Percentiles rank a stretch among this genome's conserved stretches.
These are phyloP conservation scores for Serendipita sp. DNA, from an alignment of 768 basidiomycete species.

Conservation along the genomic window DNA sequence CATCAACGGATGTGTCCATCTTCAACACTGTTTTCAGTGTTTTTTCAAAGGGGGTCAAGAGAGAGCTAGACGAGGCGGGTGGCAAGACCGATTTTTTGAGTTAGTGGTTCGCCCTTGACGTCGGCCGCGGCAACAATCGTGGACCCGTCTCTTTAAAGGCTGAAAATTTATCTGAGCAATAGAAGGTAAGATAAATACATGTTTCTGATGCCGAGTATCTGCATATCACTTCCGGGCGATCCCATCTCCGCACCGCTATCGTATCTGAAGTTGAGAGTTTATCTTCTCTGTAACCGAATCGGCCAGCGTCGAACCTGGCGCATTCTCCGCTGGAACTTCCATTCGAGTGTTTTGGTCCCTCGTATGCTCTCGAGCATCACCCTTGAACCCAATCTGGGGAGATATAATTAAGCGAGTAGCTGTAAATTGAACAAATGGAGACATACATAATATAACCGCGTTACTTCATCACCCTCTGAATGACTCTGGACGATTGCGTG, in stretches of 20 bases:
- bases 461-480: constrained; percentile 44
- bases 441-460: constrained; percentile 47
- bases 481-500: constrained; percentile 33
- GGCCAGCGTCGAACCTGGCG: constrained; percentile 42
- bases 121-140: no score
- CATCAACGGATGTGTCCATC: neutral
- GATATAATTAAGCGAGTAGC: neutral
- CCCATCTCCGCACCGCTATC: neutral
- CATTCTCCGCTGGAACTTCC: constrained; percentile 66
- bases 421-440: neutral
- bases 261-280: neutral
- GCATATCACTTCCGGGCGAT: no score
- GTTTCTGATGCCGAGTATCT: no score
- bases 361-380: constrained; percentile 39
- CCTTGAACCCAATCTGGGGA: constrained; percentile 59
- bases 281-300: constrained; percentile 21
- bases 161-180: no score
- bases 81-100: neutral
- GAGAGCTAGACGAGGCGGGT: neutral
- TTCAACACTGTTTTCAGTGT: neutral
- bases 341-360: constrained; percentile 48
- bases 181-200: no score
- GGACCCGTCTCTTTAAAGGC: no score
- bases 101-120: no score
- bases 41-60: neutral